phyloP scores from a whole-genome alignment of 306 rosid genomes.

The Quercus bicolor region DNA sequence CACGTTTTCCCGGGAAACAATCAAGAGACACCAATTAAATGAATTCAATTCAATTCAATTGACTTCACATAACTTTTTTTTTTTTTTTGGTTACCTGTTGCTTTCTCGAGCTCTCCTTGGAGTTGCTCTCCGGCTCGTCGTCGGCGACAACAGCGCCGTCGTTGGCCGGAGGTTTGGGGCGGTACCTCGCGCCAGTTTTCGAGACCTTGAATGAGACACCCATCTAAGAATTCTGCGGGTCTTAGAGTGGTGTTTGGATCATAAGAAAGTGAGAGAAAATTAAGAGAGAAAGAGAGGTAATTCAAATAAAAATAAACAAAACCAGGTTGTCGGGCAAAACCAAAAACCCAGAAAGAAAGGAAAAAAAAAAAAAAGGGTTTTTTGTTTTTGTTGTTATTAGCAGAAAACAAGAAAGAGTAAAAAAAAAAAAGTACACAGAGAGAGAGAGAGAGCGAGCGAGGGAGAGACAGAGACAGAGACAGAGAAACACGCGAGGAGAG shows the following conservation, averaged over 20 bases:
- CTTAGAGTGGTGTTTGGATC: conserved; percentile 19
- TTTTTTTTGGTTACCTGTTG: conserved; percentile 27
- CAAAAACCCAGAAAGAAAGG: background rate
- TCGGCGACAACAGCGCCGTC: background rate
- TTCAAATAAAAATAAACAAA: background rate
- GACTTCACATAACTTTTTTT: background rate
- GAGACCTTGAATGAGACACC: conserved; percentile 60
- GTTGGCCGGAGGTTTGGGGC: conserved; percentile 31
- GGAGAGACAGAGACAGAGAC: too few relatives aligned
- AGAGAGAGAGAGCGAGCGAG: too few relatives aligned
- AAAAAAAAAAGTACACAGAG: too few relatives aligned
- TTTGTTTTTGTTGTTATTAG: too few relatives aligned
- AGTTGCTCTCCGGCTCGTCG: conserved; percentile 21
- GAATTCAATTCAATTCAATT: too few relatives aligned
- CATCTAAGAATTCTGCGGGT: conserved; percentile 22
- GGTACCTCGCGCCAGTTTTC: conserved; percentile 44
- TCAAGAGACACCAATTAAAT: background rate
- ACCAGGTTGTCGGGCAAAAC: background rate
- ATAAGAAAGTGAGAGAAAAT: background rate
- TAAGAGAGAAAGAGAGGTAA: background rate
- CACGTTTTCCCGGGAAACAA: background rate
- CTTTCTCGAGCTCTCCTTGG: conserved; percentile 29
- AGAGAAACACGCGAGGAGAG: too few relatives aligned
- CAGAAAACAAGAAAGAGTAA: too few relatives aligned
- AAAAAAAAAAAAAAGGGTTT: background rate